Conservation (phyloP, 805 yeast species). For the Lipomyces lipofer region DNA sequence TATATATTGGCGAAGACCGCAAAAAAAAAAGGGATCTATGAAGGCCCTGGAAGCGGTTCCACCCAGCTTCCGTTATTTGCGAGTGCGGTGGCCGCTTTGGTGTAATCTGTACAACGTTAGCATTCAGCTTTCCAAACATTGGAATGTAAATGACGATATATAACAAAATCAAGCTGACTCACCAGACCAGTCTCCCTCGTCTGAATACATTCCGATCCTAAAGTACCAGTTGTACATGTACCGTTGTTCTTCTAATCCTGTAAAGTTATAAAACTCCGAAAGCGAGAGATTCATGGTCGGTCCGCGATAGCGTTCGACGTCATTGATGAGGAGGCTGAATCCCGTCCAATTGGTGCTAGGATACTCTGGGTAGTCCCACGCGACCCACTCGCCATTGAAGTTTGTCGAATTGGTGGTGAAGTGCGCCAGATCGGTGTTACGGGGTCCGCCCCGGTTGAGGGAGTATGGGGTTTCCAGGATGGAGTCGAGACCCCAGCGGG, state of each 20-base stretch:
- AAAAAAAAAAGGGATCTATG: constrained; percentile 8
- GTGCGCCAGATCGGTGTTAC: constrained; percentile 27
- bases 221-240: constrained; percentile 30
- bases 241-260: constrained; percentile 25
- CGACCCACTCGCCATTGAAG: constrained; percentile 28
- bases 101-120: constrained; percentile 23
- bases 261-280: constrained; percentile 30
- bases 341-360: constrained; percentile 43
- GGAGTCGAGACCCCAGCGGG: constrained; percentile 93
- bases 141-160: no score
- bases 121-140: no score
- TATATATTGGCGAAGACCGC: no score
- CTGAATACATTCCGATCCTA: constrained; percentile 30
- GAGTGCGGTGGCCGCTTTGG: constrained; percentile 28
- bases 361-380: constrained; percentile 26
- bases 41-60: constrained; percentile 27
- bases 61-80: constrained; percentile 32
- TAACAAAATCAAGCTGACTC: neutral
- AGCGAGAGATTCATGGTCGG: constrained; percentile 48
- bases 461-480: constrained; percentile 67
- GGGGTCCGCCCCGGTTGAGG: constrained; percentile 31
- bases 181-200: constrained; percentile 25
- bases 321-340: constrained; percentile 71
- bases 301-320: constrained; percentile 73
- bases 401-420: constrained; percentile 30